Evolutionary conservation across 768 basidiomycete genomes (phyloP).

Genomic region (Hemileccinum rubropunctum): DNA sequence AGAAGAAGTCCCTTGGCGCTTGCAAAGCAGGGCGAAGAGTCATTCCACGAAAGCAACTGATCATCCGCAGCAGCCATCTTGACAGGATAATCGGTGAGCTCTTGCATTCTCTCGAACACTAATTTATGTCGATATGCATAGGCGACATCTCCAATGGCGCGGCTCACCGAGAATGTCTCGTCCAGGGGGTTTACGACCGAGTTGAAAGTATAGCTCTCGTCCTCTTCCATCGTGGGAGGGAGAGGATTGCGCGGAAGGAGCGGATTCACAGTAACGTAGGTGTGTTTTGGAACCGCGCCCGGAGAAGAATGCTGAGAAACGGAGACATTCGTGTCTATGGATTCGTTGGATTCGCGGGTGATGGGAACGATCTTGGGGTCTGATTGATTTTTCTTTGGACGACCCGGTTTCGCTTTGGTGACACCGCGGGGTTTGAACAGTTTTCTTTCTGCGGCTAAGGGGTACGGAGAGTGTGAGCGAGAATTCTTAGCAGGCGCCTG

Average conservation of each 20-base stretch:
- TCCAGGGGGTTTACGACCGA: slow-evolving; percentile 21
- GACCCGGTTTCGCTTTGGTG: slow-evolving; percentile 31
- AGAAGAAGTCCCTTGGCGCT: slow-evolving; percentile 16
- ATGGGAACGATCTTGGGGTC: slow-evolving; percentile 6
- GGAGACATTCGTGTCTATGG: slow-evolving; percentile 2
- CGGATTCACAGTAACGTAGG: slow-evolving; percentile 28
- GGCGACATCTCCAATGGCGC: slow-evolving; percentile 27
- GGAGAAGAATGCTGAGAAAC: slow-evolving; percentile 10
- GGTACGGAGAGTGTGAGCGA: slow-evolving; percentile 18
- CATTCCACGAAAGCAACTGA: slow-evolving; percentile 11
- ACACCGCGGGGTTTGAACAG: slow-evolving; percentile 25
- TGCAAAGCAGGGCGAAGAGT: slow-evolving; percentile 19
- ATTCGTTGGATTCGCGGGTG: slow-evolving; percentile 10
- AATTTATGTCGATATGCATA: slow-evolving; percentile 27
- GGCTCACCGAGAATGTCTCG: slow-evolving; percentile 26
- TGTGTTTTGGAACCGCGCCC: background rate
- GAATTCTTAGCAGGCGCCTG: slow-evolving; percentile 22
- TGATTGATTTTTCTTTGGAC: slow-evolving; percentile 23
- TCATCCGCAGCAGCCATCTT: slow-evolving; percentile 9
- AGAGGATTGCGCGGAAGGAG: slow-evolving; percentile 14
- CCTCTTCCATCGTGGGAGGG: slow-evolving; percentile 1
- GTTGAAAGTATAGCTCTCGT: slow-evolving; percentile 12
- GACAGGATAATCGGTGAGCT: slow-evolving; percentile 17
- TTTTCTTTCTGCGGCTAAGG: slow-evolving; percentile 15
- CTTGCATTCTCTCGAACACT: slow-evolving; percentile 28